Evolutionary conservation across 345 rosid genomes (phyloP), one percentile per base, ranked within the genome.

Genomic region (Gossypium rotundifolium): DNA sequence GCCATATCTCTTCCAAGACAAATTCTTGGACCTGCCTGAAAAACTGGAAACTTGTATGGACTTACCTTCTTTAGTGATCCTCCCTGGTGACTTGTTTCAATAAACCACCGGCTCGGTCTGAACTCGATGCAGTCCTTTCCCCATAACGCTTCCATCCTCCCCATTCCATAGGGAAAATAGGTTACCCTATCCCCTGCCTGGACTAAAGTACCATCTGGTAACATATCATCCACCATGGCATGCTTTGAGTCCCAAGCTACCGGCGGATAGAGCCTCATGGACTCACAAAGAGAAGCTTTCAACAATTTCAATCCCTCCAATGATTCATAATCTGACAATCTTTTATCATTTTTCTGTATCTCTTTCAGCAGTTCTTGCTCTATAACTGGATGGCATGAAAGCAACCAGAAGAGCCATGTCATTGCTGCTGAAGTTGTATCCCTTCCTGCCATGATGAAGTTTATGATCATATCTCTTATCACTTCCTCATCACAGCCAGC

Each of bases 111-210:
- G 65, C 76, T 77, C 6, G 95, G 98, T 72, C 81, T 83, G 85
- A 89, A 93, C 74, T 88, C 76, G 57, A 66, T 63, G 81, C 90
- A 70, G 64, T 91, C 90, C 75, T 76, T 66, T 13, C 98, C 94
- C 98, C 98, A 93, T 53, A 91, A 65, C 44, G 83, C 81, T 46
- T 93, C 92, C 92, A 89, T 88, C 80, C 98, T 85, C 65, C 98
- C 97, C 98, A 89, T 89, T 20, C 97, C 98, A 54, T 91, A 93
- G 0, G 93, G 97, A 62, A 91, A 88, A 72, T 87, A 93, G 3
- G 97, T 93, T 9, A 93, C 98, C 61, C 98, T 86, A 55, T 91
- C 94, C 53, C 98, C 98, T 0, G 92, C 87, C 71, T 65, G 82
- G 40, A 93, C 88, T 0, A 13, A 10, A 8, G 93, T 89, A 14